Percentiles rank a stretch among this genome's conserved stretches.
phyloP scores from a whole-genome alignment of 805 yeast species.

The Kazachstania psychrophila region DNA sequence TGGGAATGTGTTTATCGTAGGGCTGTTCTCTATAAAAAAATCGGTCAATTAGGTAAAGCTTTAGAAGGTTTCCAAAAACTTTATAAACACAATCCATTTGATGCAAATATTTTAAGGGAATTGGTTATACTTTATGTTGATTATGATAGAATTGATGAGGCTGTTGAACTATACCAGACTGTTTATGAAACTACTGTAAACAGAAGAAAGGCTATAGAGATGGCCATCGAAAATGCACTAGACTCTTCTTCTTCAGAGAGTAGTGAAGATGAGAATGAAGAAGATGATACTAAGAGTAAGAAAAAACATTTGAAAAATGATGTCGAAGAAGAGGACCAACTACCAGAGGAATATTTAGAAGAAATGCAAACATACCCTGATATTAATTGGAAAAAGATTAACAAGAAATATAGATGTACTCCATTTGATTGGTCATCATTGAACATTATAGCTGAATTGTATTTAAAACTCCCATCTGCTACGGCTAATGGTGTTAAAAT shows the following conservation, averaged over 20 bases:
- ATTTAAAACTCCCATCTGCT: conserved; percentile 45
- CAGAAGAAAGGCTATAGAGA: conserved; percentile 29
- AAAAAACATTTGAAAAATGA: not conserved
- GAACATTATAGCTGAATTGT: conserved; percentile 74
- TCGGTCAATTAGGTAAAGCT: conserved; percentile 61
- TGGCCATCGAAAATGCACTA: conserved; percentile 25
- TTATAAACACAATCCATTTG: conserved; percentile 47
- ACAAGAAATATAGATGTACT: conserved; percentile 32
- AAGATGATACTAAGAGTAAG: conserved; percentile 8
- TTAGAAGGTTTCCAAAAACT: conserved; percentile 61
- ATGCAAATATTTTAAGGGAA: conserved; percentile 51
- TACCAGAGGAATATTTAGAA: conserved; percentile 11
- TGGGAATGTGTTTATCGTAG: conserved; percentile 53
- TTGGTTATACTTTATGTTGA: conserved; percentile 44
- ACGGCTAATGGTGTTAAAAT: conserved; percentile 55
- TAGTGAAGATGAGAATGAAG: conserved; percentile 20
- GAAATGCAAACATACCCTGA: conserved; percentile 23
- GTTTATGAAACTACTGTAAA: conserved; percentile 52
- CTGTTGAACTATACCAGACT: conserved; percentile 58
- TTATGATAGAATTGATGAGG: conserved; percentile 55
- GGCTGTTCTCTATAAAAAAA: conserved; percentile 56
- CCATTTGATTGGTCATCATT: conserved; percentile 81
- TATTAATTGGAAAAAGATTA: conserved; percentile 24
- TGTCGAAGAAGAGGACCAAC: conserved; percentile 12
- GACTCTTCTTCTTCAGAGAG: conserved; percentile 20